Evolutionary conservation across 345 rosid species (phyloP).

Genomic region (Psidium friedrichsthalianum): DNA sequence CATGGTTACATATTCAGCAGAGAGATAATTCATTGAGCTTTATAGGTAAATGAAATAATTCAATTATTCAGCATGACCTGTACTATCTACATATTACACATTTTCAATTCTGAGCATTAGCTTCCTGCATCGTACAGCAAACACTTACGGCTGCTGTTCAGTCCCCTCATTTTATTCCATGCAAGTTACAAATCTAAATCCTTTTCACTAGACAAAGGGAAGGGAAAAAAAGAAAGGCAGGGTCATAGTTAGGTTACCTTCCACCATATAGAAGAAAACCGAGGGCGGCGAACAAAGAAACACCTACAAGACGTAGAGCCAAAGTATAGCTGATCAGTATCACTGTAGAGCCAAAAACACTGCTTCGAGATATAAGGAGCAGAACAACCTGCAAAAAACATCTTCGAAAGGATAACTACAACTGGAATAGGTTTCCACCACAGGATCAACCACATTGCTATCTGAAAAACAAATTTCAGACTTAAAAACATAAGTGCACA

Average conservation of each 20-base stretch:
- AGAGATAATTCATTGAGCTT: background rate
- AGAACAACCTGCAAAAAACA: constrained; percentile 75
- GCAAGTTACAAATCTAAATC: background rate
- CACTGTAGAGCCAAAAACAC: background rate
- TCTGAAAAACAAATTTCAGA: constrained; percentile 24
- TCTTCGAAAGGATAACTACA: constrained; percentile 48
- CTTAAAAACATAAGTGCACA: background rate
- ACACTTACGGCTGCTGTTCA: background rate
- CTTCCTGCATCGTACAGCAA: background rate
- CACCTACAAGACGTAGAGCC: constrained; percentile 29
- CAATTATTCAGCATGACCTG: background rate
- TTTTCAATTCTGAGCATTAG: background rate
- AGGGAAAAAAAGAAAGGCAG: background rate
- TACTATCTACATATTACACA: background rate
- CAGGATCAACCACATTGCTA: constrained; percentile 68
- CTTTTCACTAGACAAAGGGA: background rate
- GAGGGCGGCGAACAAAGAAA: constrained; percentile 73
- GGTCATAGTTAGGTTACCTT: constrained; percentile 36
- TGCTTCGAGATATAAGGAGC: background rate
- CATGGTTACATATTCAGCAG: background rate
- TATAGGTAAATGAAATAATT: background rate
- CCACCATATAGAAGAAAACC: constrained; percentile 91
- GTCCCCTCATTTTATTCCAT: background rate
- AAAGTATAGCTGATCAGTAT: constrained; percentile 4
- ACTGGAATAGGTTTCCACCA: constrained; percentile 67